A percentile compares a stretch with the other conserved stretches of the same genome.
These are phyloP conservation scores for Paramecium tetraurelia DNA, from an alignment of 73 alveolate species.

Conservation along the genomic window DNA sequence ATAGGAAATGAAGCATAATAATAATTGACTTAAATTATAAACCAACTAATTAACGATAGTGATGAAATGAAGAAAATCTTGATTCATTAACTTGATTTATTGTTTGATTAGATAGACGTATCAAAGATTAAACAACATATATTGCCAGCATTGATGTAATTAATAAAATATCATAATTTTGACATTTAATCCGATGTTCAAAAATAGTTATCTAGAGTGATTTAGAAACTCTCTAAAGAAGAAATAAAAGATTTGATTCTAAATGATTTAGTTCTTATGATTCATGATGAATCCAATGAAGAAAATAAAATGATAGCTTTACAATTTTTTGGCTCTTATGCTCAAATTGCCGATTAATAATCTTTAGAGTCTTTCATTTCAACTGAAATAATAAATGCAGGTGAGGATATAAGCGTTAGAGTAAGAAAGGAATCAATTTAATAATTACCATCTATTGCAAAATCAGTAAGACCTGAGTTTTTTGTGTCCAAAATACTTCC, in stretches of 20 bases:
- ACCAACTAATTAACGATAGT: not conserved
- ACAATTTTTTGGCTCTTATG: not conserved
- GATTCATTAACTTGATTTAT: not conserved
- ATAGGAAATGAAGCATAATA: not conserved
- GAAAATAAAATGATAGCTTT: constrained; percentile 28
- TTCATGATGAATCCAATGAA: constrained; percentile 11
- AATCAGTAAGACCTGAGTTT: not conserved
- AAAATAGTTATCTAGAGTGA: not conserved
- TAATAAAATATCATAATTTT: not conserved
- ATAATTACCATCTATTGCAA: not conserved
- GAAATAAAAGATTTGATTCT: not conserved
- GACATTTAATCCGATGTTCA: not conserved
- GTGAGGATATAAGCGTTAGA: constrained; percentile 3
- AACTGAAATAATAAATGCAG: not conserved
- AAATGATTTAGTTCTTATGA: not conserved
- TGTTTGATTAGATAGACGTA: not conserved
- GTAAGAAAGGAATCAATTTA: constrained; percentile 1
- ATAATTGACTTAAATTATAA: not conserved
- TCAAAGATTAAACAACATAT: not conserved
- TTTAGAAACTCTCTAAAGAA: not conserved
- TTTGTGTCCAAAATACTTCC: not conserved
- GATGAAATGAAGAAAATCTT: constrained; percentile 20
- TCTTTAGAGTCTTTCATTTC: not conserved
- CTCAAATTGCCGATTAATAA: not conserved
- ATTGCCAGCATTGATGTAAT: not conserved